Base-by-base conservation (phyloP, 2,329 filamentous ascomycete genomes). In the Fusarium nanum region DNA sequence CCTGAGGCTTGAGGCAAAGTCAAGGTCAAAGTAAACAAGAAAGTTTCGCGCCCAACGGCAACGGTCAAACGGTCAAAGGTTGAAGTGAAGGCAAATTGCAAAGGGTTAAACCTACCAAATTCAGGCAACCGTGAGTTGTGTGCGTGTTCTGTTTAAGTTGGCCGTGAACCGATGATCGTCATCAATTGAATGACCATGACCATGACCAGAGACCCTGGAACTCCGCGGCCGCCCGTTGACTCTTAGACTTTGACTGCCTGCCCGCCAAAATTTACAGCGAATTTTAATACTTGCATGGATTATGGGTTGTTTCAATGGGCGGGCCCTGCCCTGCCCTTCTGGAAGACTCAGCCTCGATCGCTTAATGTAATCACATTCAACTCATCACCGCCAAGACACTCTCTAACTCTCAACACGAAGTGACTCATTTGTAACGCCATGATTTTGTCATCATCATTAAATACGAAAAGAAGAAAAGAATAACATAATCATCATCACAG, bases 391-490 rank as follows among this genome's bases (percentile, higher is more conserved):
- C 62, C 63, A 67, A 66, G 63, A 54, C 48, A 18, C 18, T 16
- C 40, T 27, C 42, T 54, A 61, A 18, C 18, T 16, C 40, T 27
- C 42, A 60, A 61, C 48, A 56, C 42, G 60, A 49, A 42, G 64
- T 67, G 64, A 67, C 64, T 68, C 58, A 68, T 67, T 54, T 64
- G 57, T 37, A 41, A 45, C 56, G 37, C 45, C 34, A 71, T 65
- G 42, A 45, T 65, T 65, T 62, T 63, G 60, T 65, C 48, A 67
- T 41, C 27, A 42, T 16, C n/a, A 42, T 40, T 20, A 25, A 67
- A 49, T 30, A 30, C 37, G 23, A 44, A 42, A 54, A 37, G 23
- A 23, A n/a, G 16, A 25, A 30, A 42, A 16, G 28, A 30, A 40
- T 37, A 37, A 37, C 34, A 37, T 37, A 37, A 37, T 37, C 34